Evolutionary conservation across 495 filamentous ascomycete genomes (phyloP).

Genomic region (Penicillium ucsense): DNA sequence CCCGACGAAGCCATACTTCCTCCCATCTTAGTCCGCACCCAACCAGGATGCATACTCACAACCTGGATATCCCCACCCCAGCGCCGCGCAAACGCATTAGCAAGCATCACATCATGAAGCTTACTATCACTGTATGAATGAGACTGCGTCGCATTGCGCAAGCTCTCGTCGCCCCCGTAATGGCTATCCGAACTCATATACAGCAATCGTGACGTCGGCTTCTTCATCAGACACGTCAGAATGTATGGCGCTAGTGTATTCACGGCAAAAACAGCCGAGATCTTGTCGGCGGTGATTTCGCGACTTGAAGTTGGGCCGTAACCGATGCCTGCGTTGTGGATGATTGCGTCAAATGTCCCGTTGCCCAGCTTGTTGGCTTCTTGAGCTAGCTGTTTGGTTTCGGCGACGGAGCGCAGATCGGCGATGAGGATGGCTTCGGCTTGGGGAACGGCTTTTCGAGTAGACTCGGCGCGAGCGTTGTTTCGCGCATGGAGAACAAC

Average conservation of each 20-base stretch:
- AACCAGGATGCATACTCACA: constrained; percentile 49
- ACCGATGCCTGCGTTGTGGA: constrained; percentile 50
- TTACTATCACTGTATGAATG: constrained; percentile 43
- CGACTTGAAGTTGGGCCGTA: constrained; percentile 21
- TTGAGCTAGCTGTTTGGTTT: constrained; percentile 42
- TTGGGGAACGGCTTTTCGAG: constrained; percentile 34
- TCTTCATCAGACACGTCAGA: constrained; percentile 42
- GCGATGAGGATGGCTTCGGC: constrained; percentile 40
- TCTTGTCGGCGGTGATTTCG: constrained; percentile 33
- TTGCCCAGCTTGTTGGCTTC: constrained; percentile 32
- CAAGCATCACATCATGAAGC: constrained; percentile 44
- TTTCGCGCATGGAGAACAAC: constrained; percentile 51
- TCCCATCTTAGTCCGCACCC: constrained; percentile 56
- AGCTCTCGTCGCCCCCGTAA: constrained; percentile 31
- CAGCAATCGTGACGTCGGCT: constrained; percentile 38
- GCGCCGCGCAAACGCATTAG: constrained; percentile 41
- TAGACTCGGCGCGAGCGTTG: constrained; percentile 34
- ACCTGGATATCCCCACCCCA: constrained; percentile 40
- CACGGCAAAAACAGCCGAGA: constrained; percentile 44
- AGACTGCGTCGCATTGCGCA: constrained; percentile 27
- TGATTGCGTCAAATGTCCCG: constrained; percentile 44
- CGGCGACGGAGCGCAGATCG: constrained; percentile 42
- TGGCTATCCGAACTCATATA: constrained; percentile 45
- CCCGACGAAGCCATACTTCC: constrained; percentile 37
- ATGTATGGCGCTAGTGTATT: constrained; percentile 52